Evolutionary conservation across 1,139 yeast genomes (phyloP).

Genomic region (Blastobotrys buckinghamii): DNA sequence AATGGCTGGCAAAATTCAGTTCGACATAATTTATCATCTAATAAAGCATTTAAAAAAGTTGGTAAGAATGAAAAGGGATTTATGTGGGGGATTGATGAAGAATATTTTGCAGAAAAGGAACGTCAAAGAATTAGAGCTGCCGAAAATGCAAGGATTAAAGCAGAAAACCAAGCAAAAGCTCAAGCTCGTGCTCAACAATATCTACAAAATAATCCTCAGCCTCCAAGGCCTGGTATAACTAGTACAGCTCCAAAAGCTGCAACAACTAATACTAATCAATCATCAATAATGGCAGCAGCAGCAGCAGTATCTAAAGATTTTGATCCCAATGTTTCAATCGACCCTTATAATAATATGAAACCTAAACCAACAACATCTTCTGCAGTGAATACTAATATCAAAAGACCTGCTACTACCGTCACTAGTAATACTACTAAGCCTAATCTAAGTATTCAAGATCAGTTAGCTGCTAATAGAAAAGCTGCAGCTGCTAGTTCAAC

Average conservation of each 20-base stretch:
- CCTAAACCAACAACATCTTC: not conserved
- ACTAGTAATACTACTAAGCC: not conserved
- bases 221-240: not conserved
- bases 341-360: not conserved
- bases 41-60: conserved; percentile 75
- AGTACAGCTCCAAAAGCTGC: not conserved
- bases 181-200: conserved; percentile 6
- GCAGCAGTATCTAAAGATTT: not conserved
- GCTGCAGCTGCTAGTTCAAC: conserved; percentile 9
- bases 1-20: conserved; percentile 98
- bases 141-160: conserved; percentile 19
- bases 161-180: conserved; percentile 11
- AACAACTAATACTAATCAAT: not conserved
- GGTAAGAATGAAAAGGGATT: conserved; percentile 83
- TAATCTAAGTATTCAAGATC: conserved; percentile 21
- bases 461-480: conserved; percentile 19
- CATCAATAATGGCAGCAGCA: not conserved
- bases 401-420: not conserved
- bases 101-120: conserved; percentile 75
- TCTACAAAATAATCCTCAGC: not conserved
- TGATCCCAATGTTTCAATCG: not conserved
- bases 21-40: conserved; percentile 78
- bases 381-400: not conserved
- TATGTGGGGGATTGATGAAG: conserved; percentile 89
- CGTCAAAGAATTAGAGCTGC: conserved; percentile 53